Evolutionary conservation across 805 yeast genomes (phyloP), one percentile per base, ranked within the genome.

Genomic region (Saccharomyces kudriavzevii): DNA sequence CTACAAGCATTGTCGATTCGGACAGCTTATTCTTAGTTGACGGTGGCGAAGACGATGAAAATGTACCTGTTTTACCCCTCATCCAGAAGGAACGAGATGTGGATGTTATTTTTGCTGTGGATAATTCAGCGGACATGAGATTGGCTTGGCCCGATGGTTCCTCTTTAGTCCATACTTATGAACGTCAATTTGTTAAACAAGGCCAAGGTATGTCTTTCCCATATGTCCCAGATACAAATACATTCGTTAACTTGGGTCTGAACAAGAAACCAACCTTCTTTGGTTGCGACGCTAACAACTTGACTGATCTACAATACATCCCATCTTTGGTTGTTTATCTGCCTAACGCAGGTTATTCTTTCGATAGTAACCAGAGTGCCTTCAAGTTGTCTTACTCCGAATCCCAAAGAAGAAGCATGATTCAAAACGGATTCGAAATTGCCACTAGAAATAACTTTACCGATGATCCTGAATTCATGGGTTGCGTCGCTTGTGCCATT

Each of bases 401-500:
- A 50, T 75, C 74, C 0, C 87, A 85, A 60, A 80, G 82, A 58
- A 67, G 73, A 43, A 74, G 76, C 0, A 79, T 89, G 78, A 79
- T 89, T 54, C 68, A 74, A 56, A 89, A 89, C 66, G 96, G 96
- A 4, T 86, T 80, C 64, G 87, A 85, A 62, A 78, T 81, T 20
- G 79, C 84, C n/a, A 76, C 90, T 1, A 78, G 85, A 63, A 75
- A 76, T 56, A 88, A 87, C 67, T 70, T 81, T 47, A 84, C 95
- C 5, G 64, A 84, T 25, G 95, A 87, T 60, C 67, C 73, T 9
- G 81, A 85, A 45, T 89, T 88, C 83, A 72, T 80, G 50, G 79
- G 83, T 9, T 89, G 96, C 74, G 77, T 89, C 49, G 87, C 87
- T 2, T 89, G 96, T 74, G 96, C 95, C 8, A 78, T 89, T 46